Evolutionary conservation across 441 rosid genomes (phyloP).

Genomic region (Euphorbia celastroides): DNA sequence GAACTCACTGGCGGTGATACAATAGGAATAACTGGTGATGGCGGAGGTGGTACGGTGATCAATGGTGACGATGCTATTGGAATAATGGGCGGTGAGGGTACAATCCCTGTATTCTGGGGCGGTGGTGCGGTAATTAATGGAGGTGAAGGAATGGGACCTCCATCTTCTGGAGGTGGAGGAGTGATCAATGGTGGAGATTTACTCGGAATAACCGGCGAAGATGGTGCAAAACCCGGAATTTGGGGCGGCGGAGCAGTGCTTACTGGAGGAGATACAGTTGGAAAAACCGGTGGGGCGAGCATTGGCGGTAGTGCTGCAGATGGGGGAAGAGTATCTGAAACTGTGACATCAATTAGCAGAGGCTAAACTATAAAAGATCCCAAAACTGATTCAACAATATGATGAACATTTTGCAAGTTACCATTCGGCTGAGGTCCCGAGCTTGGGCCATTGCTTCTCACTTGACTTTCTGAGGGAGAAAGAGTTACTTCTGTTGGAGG

Average conservation of each 20-base stretch:
- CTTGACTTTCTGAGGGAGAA: conserved; percentile 22
- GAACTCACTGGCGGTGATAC: conserved; percentile 20
- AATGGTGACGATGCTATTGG: conserved; percentile 25
- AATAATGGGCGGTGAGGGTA: conserved; percentile 26
- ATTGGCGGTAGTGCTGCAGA: not conserved
- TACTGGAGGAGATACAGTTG: conserved; percentile 23
- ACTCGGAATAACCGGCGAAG: conserved; percentile 29
- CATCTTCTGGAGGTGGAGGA: conserved; percentile 1
- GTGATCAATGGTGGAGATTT: conserved; percentile 26
- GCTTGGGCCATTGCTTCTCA: conserved; percentile 24
- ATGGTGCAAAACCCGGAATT: conserved; percentile 34
- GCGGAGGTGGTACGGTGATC: conserved; percentile 12
- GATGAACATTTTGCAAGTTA: conserved; percentile 21
- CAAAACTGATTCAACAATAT: conserved; percentile 9
- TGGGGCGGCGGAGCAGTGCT: conserved; percentile 35
- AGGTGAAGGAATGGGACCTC: conserved; percentile 15
- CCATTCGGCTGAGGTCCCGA: conserved; percentile 36
- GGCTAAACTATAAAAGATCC: conserved; percentile 6
- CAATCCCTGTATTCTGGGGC: conserved; percentile 5
- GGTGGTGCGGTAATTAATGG: conserved; percentile 26
- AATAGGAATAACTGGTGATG: conserved; percentile 24
- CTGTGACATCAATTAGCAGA: conserved; percentile 31
- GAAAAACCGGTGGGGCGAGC: too few relatives aligned
- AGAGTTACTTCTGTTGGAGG: too few relatives aligned
- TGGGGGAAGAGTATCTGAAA: conserved; percentile 23